These are phyloP conservation scores for Vigna reflexopilosa DNA, from an alignment of 306 rosid genomes.

Conservation along the genomic window DNA sequence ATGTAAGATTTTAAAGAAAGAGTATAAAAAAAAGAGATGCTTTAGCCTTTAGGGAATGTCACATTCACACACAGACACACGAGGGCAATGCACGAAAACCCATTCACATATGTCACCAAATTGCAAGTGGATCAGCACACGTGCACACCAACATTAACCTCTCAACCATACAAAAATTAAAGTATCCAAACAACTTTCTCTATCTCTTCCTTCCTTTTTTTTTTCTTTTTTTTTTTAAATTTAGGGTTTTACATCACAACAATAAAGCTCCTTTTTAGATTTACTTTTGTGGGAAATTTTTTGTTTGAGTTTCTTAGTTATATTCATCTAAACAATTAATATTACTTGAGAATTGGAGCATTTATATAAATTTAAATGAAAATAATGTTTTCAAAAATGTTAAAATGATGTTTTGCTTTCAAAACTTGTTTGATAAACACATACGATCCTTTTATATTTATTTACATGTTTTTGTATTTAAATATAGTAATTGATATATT, in stretches of 20 bases:
- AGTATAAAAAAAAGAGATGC: conserved; percentile 33
- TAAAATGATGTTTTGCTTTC: too few species aligned
- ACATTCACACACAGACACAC: conserved; percentile 37
- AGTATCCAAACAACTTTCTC: neutral
- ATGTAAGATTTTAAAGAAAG: conserved; percentile 53
- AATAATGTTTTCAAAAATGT: too few species aligned
- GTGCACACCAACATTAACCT: conserved; percentile 56
- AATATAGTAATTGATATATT: too few species aligned
- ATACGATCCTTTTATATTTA: too few species aligned
- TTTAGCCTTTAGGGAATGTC: conserved; percentile 46
- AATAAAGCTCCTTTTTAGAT: too few species aligned
- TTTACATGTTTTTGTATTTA: too few species aligned
- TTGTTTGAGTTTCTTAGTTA: too few species aligned
- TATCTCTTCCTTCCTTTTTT: neutral
- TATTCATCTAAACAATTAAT: too few species aligned
- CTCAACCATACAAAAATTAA: neutral
- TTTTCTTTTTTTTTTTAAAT: neutral
- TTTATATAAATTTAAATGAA: too few species aligned
- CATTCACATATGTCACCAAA: conserved; percentile 47
- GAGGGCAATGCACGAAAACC: conserved; percentile 63
- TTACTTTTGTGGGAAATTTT: neutral
- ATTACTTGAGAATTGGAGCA: too few species aligned
- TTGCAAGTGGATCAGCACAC: conserved; percentile 63
- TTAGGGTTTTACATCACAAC: neutral
- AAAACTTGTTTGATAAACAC: too few species aligned